phyloP scores from a whole-genome alignment of 495 filamentous ascomycete species.

The Hypoxylon crocopeplum region DNA sequence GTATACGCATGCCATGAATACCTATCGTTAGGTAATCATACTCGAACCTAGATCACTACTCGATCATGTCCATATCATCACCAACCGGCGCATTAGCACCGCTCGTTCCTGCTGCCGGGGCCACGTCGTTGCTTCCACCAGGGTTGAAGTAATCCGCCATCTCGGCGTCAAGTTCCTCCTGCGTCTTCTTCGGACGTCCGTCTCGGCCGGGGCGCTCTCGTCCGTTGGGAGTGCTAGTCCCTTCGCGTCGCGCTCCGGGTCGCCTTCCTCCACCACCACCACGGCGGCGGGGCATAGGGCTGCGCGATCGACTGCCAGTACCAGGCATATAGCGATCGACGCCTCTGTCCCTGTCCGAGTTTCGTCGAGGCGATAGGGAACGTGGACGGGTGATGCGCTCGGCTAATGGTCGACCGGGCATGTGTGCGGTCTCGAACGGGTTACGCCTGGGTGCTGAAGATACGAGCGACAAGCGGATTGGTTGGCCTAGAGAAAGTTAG shows the following conservation, averaged over 20 bases:
- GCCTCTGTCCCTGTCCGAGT: conserved; percentile 72
- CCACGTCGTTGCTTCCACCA: conserved; percentile 41
- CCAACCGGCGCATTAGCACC: no score
- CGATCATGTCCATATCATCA: conserved; percentile 52
- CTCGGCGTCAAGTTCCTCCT: conserved; percentile 90
- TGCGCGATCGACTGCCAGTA: conserved; percentile 56
- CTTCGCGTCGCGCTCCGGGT: conserved; percentile 56
- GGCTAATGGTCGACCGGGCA: conserved; percentile 68
- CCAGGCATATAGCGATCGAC: conserved; percentile 88
- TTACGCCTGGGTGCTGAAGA: conserved; percentile 58
- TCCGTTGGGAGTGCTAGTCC: conserved; percentile 46
- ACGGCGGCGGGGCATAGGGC: conserved; percentile 53
- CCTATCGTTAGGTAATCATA: no score
- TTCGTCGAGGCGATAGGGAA: conserved; percentile 57
- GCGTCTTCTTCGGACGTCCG: conserved; percentile 83
- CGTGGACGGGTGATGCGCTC: conserved; percentile 72
- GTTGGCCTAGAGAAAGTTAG: conserved; percentile 63
- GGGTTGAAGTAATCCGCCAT: conserved; percentile 92
- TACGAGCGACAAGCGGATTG: conserved; percentile 79
- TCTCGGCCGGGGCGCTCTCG: conserved; percentile 46
- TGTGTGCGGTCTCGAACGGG: conserved; percentile 65
- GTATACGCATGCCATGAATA: no score
- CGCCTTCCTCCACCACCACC: conserved; percentile 49
- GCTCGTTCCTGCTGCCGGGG: conserved; percentile 31
- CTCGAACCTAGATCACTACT: no score